A percentile compares a stretch with the other conserved stretches of the same genome.
phyloP scores from a whole-genome alignment of 2,329 filamentous ascomycete species.

The Aspergillus melleus region DNA sequence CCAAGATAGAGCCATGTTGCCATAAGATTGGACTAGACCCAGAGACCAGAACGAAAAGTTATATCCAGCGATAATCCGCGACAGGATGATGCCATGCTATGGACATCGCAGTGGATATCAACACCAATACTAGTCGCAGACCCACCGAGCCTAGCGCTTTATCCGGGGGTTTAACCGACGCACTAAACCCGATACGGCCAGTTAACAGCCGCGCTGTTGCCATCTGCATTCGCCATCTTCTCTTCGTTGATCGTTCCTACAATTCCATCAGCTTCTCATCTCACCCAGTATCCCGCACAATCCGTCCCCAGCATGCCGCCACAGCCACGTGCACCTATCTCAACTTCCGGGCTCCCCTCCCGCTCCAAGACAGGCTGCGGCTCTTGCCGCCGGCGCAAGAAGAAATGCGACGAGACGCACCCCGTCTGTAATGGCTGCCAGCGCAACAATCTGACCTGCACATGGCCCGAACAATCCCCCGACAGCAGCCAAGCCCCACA shows the following conservation, averaged over 20 bases:
- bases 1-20: no score
- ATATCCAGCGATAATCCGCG: no score
- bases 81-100: background rate
- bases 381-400: constrained; percentile 9
- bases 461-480: background rate
- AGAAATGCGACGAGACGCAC: constrained; percentile 10
- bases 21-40: background rate
- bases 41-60: no score
- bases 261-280: no score
- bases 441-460: constrained; percentile 4
- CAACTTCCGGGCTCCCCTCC: background rate
- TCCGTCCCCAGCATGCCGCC: background rate
- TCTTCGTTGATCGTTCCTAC: background rate
- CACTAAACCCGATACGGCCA: background rate
- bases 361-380: constrained; percentile 8
- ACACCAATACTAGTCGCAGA: background rate
- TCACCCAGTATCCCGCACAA: background rate
- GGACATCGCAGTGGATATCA: no score
- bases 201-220: background rate
- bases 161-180: background rate
- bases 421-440: constrained; percentile 5
- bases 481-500: background rate
- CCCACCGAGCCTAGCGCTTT: background rate
- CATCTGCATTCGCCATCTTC: background rate
- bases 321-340: background rate